A percentile compares a stretch with the other conserved stretches of the same genome.
Conservation (phyloP, 192 early-diverging fungal genomes). For the Radiomyces spectabilis region DNA sequence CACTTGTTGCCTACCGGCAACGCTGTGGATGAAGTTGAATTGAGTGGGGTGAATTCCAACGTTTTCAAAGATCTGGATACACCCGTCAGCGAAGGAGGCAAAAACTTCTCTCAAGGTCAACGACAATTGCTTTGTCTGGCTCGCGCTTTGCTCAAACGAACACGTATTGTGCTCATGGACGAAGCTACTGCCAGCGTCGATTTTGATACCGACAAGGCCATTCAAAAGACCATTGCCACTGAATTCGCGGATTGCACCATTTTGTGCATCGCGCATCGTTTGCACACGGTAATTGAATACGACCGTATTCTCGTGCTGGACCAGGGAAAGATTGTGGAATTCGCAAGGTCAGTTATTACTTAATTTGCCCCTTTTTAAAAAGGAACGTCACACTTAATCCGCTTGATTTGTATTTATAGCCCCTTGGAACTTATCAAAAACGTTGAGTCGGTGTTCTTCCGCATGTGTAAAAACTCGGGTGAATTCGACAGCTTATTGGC, state of each 20-base stretch:
- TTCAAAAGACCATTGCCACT: conserved; percentile 49
- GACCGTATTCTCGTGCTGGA: conserved; percentile 77
- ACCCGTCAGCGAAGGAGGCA: conserved; percentile 73
- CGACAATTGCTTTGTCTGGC: conserved; percentile 75
- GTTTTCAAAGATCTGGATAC: conserved; percentile 12
- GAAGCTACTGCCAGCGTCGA: conserved; percentile 55
- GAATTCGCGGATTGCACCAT: conserved; percentile 51
- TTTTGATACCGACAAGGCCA: conserved; percentile 47
- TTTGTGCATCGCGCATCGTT: conserved; percentile 55
- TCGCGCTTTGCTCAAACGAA: conserved; percentile 58
- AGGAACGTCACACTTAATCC: not conserved
- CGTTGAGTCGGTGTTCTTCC: conserved; percentile 51
- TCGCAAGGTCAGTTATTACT: conserved; percentile 35
- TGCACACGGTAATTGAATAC: conserved; percentile 53
- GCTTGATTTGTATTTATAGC: conserved; percentile 21
- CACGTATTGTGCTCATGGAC: conserved; percentile 44
- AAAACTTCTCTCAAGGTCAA: conserved; percentile 76
- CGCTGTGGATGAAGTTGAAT: not conserved
- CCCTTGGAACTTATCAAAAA: conserved; percentile 63
- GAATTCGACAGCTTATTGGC: conserved; percentile 65
- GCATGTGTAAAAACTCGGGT: conserved; percentile 79
- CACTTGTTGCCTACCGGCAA: conserved; percentile 26
- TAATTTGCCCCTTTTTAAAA: not conserved
- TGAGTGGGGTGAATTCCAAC: conserved; percentile 1
- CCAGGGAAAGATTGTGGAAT: conserved; percentile 71